Conservation (phyloP, 352 stramenopile species). For the Phytophthora agathidicida region DNA sequence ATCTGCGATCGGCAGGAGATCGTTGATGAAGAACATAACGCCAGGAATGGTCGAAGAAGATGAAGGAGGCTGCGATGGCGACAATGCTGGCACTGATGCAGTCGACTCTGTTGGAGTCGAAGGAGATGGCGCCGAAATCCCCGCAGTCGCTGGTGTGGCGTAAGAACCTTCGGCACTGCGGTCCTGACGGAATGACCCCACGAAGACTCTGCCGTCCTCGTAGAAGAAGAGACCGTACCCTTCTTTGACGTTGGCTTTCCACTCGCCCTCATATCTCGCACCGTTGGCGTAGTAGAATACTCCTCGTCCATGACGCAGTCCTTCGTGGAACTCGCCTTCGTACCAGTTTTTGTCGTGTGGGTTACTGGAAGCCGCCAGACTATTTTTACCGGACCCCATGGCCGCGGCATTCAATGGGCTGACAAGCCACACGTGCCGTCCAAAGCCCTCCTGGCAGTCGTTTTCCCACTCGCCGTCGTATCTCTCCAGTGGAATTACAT, state of each 20-base stretch:
- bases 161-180: conserved; percentile 40
- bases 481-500: conserved; percentile 40
- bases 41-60: conserved; percentile 16
- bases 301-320: conserved; percentile 68
- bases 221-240: conserved; percentile 75
- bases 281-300: conserved; percentile 90
- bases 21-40: conserved; percentile 64
- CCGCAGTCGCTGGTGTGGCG: conserved; percentile 23
- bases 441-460: conserved; percentile 80
- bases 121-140: background rate
- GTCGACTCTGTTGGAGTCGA: background rate
- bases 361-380: background rate
- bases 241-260: conserved; percentile 82
- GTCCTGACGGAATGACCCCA: conserved; percentile 54
- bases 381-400: conserved; percentile 7
- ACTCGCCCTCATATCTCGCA: conserved; percentile 83
- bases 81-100: background rate
- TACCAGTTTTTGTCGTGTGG: conserved; percentile 83
- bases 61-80: conserved; percentile 6
- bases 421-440: conserved; percentile 79
- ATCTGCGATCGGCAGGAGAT: conserved; percentile 40
- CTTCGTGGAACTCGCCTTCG: conserved; percentile 74
- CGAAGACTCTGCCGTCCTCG: conserved; percentile 67
- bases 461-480: conserved; percentile 82
- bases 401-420: conserved; percentile 1